phyloP scores from a whole-genome alignment of 2,329 filamentous ascomycete genomes.

The Meredithiella fracta region DNA sequence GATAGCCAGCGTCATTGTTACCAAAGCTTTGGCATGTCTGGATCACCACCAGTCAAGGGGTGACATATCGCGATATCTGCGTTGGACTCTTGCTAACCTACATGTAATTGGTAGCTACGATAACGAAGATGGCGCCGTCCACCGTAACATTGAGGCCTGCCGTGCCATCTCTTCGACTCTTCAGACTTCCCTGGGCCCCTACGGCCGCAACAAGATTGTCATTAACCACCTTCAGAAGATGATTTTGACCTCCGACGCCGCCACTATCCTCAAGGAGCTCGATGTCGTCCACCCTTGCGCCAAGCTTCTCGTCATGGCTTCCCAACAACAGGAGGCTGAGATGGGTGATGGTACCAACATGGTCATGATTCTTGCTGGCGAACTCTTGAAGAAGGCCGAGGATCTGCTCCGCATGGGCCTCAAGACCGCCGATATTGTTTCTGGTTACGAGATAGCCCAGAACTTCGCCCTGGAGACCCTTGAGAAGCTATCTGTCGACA shows the following conservation, averaged over 20 bases:
- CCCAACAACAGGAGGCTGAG: constrained; percentile 96
- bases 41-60: neutral
- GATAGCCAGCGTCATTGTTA: constrained; percentile 1
- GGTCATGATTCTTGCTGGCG: constrained; percentile 88
- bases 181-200: constrained; percentile 89
- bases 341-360: constrained; percentile 98
- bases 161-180: constrained; percentile 89
- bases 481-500: constrained; percentile 80
- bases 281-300: constrained; percentile 97
- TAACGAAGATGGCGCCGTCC: constrained; percentile 93
- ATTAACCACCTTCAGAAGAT: constrained; percentile 99
- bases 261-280: constrained; percentile 90
- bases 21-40: neutral
- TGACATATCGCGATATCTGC: neutral
- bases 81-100: constrained; percentile 19
- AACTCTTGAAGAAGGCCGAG: constrained; percentile 92
- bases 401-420: constrained; percentile 90
- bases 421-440: constrained; percentile 94
- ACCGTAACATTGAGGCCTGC: constrained; percentile 98
- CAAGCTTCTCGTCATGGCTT: constrained; percentile 95
- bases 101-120: constrained; percentile 57
- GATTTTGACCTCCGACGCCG: constrained; percentile 95
- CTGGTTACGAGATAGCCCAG: constrained; percentile 90
- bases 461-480: constrained; percentile 70
- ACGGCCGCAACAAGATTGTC: constrained; percentile 98